These are phyloP conservation scores for Coemansia sp. DNA, from an alignment of 192 early-diverging fungal genomes.

Conservation along the genomic window DNA sequence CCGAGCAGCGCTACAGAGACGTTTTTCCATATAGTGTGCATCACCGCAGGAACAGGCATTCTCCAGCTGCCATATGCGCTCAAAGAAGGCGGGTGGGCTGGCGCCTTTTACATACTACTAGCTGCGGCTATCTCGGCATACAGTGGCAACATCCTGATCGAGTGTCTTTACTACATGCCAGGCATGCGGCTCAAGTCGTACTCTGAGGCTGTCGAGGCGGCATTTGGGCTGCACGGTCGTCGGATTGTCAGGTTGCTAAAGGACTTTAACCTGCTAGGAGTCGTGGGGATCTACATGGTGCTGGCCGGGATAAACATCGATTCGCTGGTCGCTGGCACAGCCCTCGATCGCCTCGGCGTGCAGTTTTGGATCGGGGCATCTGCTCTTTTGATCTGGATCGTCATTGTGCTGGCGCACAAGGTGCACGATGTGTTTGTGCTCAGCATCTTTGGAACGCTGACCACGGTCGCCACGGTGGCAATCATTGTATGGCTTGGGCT, in stretches of 20 bases:
- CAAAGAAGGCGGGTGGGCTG: constrained; percentile 72
- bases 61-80: constrained; percentile 82
- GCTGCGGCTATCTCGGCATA: constrained; percentile 69
- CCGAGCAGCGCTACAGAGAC: constrained; percentile 37
- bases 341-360: constrained; percentile 38
- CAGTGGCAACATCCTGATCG: constrained; percentile 68
- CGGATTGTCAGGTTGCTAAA: constrained; percentile 52
- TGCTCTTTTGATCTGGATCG: constrained; percentile 61
- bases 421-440: constrained; percentile 77
- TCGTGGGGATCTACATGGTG: constrained; percentile 68
- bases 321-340: constrained; percentile 51
- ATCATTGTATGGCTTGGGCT: constrained; percentile 59
- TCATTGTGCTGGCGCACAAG: constrained; percentile 70
- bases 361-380: constrained; percentile 66
- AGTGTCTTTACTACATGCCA: constrained; percentile 69
- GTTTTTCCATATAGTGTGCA: constrained; percentile 59
- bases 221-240: constrained; percentile 67
- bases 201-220: constrained; percentile 66
- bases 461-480: constrained; percentile 67
- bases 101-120: constrained; percentile 64
- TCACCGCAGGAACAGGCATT: constrained; percentile 76
- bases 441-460: constrained; percentile 70
- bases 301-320: constrained; percentile 70
- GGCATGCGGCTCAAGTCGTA: constrained; percentile 59
- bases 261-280: constrained; percentile 69